phyloP scores from a whole-genome alignment of 495 filamentous ascomycete genomes.

The Parmelia sp. region DNA sequence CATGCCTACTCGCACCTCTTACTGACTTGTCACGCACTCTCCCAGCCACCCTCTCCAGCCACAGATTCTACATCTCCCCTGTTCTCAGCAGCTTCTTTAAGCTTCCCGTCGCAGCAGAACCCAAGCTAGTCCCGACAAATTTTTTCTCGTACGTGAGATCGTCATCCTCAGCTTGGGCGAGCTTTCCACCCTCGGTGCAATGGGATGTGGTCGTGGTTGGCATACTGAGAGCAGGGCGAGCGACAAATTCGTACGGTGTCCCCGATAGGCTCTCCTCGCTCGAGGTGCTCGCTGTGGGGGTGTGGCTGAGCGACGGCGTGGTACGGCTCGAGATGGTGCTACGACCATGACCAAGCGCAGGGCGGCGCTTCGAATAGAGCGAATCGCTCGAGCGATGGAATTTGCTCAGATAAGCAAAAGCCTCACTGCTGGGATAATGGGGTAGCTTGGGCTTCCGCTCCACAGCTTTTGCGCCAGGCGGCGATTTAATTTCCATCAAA shows the following conservation, averaged over 20 bases:
- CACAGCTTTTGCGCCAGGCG: constrained; percentile 6
- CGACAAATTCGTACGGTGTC: constrained; percentile 30
- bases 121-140: constrained; percentile 4
- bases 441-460: constrained; percentile 16
- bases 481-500: constrained; percentile 16
- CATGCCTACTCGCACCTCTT: not conserved
- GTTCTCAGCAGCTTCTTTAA: constrained; percentile 23
- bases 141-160: constrained; percentile 25
- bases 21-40: constrained; percentile 9
- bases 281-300: constrained; percentile 41
- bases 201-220: constrained; percentile 26
- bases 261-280: constrained; percentile 37
- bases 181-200: constrained; percentile 20
- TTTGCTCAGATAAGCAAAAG: constrained; percentile 45
- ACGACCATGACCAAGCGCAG: constrained; percentile 8
- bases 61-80: not conserved
- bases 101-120: constrained; percentile 21
- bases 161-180: constrained; percentile 9
- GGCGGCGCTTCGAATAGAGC: constrained; percentile 24
- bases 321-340: constrained; percentile 29
- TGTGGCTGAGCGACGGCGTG: constrained; percentile 37
- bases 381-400: constrained; percentile 35
- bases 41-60: constrained; percentile 27
- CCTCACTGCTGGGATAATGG: constrained; percentile 37
- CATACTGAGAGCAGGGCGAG: constrained; percentile 29